phyloP scores from a whole-genome alignment of 345 rosid genomes.

The Dipteronia dyeriana region DNA sequence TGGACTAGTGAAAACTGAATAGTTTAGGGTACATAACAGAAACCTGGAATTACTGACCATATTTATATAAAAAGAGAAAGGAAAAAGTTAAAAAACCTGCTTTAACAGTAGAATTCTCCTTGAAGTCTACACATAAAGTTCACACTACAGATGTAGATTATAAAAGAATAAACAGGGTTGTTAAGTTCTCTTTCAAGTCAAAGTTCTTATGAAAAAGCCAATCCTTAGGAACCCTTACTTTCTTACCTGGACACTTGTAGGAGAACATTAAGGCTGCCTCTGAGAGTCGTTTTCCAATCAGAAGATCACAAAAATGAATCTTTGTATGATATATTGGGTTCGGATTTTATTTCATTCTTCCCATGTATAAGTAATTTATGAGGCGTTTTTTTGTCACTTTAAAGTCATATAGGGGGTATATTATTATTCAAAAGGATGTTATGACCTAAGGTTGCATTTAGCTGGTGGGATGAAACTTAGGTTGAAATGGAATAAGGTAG shows the following conservation, averaged over 20 bases:
- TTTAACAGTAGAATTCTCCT: background rate
- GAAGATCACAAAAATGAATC: background rate
- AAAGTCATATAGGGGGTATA: too few species aligned
- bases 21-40: background rate
- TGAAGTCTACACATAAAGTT: background rate
- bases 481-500: too few species aligned
- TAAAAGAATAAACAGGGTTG: too few species aligned
- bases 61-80: background rate
- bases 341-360: background rate
- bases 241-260: background rate
- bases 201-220: too few species aligned
- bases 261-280: background rate
- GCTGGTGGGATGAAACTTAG: too few species aligned
- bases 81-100: background rate
- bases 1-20: slow-evolving; percentile 1
- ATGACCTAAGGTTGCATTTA: too few species aligned
- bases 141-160: too few species aligned
- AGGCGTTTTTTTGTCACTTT: too few species aligned
- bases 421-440: too few species aligned
- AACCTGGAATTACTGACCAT: background rate
- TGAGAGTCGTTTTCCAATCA: background rate
- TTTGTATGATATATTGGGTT: background rate
- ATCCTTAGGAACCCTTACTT: background rate
- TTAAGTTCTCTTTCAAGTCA: too few species aligned
- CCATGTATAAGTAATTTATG: background rate